Conservation (phyloP, 495 filamentous ascomycete species). For the Neurospora hispaniola region DNA sequence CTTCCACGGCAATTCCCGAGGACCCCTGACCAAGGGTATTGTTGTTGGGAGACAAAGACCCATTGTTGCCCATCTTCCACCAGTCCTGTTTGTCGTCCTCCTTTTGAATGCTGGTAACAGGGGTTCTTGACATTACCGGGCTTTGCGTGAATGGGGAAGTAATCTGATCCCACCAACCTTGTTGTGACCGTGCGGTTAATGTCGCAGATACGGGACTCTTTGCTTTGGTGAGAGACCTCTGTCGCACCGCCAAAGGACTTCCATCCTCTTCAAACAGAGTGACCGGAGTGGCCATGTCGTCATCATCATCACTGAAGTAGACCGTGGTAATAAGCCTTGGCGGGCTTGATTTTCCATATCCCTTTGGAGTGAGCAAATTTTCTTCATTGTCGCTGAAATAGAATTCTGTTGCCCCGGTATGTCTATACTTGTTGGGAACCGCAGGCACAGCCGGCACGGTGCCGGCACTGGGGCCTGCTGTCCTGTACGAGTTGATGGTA, state of each 20-base stretch:
- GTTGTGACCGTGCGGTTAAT: slow-evolving; percentile 31
- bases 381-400: neutral
- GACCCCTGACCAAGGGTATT: slow-evolving; percentile 6
- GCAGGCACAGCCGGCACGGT: slow-evolving; percentile 4
- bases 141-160: slow-evolving; percentile 55
- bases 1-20: neutral
- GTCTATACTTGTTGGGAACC: slow-evolving; percentile 3
- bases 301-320: slow-evolving; percentile 21
- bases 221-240: slow-evolving; percentile 24
- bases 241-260: slow-evolving; percentile 17
- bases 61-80: slow-evolving; percentile 27
- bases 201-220: slow-evolving; percentile 9
- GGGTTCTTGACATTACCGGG: neutral
- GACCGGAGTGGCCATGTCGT: slow-evolving; percentile 27
- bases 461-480: neutral
- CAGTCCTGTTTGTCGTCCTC: slow-evolving; percentile 15
- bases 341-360: slow-evolving; percentile 2
- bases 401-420: neutral
- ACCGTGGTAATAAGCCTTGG: slow-evolving; percentile 4
- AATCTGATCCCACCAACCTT: slow-evolving; percentile 84
- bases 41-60: slow-evolving; percentile 8
- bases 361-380: neutral
- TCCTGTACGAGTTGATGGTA: neutral
- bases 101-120: slow-evolving; percentile 1
- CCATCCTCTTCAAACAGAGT: slow-evolving; percentile 42